A percentile compares a stretch with the other conserved stretches of the same genome.
phyloP scores from a whole-genome alignment of 2,329 filamentous ascomycete genomes.

The Stagonosporopsis chrysanthemi region DNA sequence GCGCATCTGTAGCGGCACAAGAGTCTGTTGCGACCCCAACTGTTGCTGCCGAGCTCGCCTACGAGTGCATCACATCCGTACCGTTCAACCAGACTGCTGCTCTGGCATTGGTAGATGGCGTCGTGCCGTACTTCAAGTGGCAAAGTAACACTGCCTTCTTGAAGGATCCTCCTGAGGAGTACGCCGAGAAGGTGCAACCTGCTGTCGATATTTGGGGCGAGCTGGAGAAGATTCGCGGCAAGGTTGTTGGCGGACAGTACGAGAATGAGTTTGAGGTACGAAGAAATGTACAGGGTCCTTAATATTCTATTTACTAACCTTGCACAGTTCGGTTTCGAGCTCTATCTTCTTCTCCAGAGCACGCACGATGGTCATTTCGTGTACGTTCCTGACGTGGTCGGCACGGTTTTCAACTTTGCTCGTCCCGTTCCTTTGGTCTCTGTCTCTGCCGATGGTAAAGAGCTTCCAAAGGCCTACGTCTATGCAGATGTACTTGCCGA shows the following conservation, averaged over 20 bases:
- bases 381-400: constrained; percentile 63
- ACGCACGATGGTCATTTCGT: constrained; percentile 72
- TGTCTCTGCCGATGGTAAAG: constrained; percentile 61
- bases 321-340: constrained; percentile 41
- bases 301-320: constrained; percentile 10
- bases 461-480: constrained; percentile 64
- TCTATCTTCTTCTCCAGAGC: constrained; percentile 55
- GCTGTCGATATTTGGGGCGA: constrained; percentile 53
- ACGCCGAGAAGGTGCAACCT: constrained; percentile 55
- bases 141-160: constrained; percentile 56
- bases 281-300: neutral
- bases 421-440: constrained; percentile 63
- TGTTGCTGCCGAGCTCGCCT: constrained; percentile 54
- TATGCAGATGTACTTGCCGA: constrained; percentile 57
- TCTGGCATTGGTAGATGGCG: constrained; percentile 51
- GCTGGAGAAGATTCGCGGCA: constrained; percentile 50
- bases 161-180: constrained; percentile 56
- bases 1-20: constrained; percentile 38
- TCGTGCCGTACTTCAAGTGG: constrained; percentile 57
- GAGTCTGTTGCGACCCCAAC: constrained; percentile 43
- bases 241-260: constrained; percentile 49
- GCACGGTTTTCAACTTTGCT: constrained; percentile 59
- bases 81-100: constrained; percentile 55
- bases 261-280: constrained; percentile 52
- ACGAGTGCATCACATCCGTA: constrained; percentile 56